Percentiles rank a stretch among this genome's conserved stretches.
Evolutionary conservation across 305 asterid species (phyloP).

Genomic region (Striga hermonthica): DNA sequence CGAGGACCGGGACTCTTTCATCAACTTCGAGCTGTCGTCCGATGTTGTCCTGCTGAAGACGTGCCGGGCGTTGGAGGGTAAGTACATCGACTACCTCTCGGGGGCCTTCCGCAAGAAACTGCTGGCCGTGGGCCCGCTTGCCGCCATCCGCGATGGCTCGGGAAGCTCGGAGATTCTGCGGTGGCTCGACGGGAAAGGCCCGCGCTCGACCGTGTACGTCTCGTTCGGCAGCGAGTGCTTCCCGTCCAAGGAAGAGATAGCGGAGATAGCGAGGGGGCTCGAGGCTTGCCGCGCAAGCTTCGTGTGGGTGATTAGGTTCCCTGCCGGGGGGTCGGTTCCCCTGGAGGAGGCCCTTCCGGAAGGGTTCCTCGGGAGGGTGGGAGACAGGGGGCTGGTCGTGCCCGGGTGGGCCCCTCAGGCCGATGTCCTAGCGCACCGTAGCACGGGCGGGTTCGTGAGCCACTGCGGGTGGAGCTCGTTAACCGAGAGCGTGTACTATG

Average conservation of each 20-base stretch:
- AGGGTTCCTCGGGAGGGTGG: constrained; percentile 41
- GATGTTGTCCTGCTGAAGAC: constrained; percentile 39
- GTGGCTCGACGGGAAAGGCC: constrained; percentile 30
- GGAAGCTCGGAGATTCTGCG: background rate
- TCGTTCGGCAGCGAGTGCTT: constrained; percentile 35
- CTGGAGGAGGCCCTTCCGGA: constrained; percentile 31
- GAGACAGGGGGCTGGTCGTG: constrained; percentile 36
- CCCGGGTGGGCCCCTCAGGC: constrained; percentile 49
- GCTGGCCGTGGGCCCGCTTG: constrained; percentile 33
- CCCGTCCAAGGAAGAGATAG: constrained; percentile 27
- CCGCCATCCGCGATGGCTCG: background rate
- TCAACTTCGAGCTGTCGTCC: constrained; percentile 24
- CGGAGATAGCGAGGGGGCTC: constrained; percentile 31
- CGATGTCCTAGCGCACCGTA: constrained; percentile 36
- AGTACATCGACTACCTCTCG: constrained; percentile 39
- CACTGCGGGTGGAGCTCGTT: constrained; percentile 50
- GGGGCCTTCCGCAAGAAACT: constrained; percentile 14
- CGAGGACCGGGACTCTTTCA: constrained; percentile 9
- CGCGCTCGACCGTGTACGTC: constrained; percentile 31
- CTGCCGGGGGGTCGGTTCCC: constrained; percentile 14
- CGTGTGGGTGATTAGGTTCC: constrained; percentile 35
- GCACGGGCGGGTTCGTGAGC: constrained; percentile 43
- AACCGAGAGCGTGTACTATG: constrained; percentile 37
- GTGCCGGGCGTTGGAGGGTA: constrained; percentile 33
- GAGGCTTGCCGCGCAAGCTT: constrained; percentile 20